Evolutionary conservation across 306 rosid species (phyloP).

Genomic region (Cajanus cajan): DNA sequence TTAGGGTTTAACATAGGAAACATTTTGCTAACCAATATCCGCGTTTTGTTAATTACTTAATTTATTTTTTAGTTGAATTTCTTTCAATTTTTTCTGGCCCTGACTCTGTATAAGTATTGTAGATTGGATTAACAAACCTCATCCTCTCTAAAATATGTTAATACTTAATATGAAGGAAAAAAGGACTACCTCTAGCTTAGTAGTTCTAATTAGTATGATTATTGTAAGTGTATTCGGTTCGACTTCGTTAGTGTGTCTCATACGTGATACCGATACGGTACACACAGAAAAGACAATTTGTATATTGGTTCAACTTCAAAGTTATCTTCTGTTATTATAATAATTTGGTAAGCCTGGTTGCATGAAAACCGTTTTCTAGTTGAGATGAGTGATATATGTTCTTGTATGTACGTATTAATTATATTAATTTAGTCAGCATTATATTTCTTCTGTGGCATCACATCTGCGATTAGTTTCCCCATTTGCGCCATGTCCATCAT

Average conservation of each 20-base stretch:
- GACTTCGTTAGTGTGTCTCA: background rate
- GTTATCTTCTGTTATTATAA: conserved; percentile 27
- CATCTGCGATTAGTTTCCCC: background rate
- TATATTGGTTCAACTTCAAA: conserved; percentile 22
- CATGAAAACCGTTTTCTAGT: conserved; percentile 11
- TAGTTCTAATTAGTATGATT: background rate
- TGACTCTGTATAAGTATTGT: background rate
- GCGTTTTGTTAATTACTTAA: background rate
- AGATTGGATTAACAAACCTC: background rate
- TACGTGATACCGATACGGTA: too few species aligned
- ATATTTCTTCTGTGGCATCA: background rate
- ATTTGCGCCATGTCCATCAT: background rate
- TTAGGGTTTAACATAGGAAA: background rate
- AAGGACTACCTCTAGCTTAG: background rate
- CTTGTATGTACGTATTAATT: background rate
- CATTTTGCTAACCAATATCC: background rate
- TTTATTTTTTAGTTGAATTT: background rate
- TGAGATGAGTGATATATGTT: background rate
- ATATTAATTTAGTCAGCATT: background rate
- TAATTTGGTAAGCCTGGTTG: conserved; percentile 17
- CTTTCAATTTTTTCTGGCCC: background rate
- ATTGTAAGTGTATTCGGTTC: background rate
- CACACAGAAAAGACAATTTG: conserved; percentile 29
- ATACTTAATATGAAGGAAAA: background rate
- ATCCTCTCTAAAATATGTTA: background rate